Evolutionary conservation across 1,284 basidiomycete species (phyloP), one percentile per base, ranked within the genome.

Genomic region (Leccinum variabile): DNA sequence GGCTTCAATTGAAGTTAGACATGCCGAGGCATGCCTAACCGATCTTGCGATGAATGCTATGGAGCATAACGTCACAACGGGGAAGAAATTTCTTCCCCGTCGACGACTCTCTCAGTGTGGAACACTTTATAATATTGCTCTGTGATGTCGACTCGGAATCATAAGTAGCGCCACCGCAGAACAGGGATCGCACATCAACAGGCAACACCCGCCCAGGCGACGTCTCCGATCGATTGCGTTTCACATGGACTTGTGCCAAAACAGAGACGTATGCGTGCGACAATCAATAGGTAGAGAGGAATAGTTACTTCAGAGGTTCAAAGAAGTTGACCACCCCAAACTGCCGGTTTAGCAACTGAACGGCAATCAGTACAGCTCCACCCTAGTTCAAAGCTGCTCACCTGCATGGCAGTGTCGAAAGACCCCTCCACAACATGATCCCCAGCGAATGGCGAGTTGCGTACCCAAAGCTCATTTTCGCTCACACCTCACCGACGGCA

Each of bases 361-460:
- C 35, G 28, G 41, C 22, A 35, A 46, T 74, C 9, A 73, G 64
- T 16, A 66, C 33, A n/a, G 1, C 35, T 6, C 11, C 46, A 54
- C 22, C 28, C 25, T 46, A 65, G 55, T 50, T 59, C 54, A 22
- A 59, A 2, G 52, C 66, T 35, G 74, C 87, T 72, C 68, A 93
- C 93, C 87, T 94, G 91, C 95, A 98, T 98, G 8, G 97, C 97
- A n/a, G 91, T 92, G 70, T 98, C 95, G 78, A 97, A 99, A 22
- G 94, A 93, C 8, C 97, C 97, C 22, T 95, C 97, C n/a, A 95
- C 92, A 63, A 96, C 91, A 78, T 99, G 97, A 76, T 99, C 97
- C 44, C 87, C 92, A 14, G 95, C 96, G 72, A 98, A 86, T 2
- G 96, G 94, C 63, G 97, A 99, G 78, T 98, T 98, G 71, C 93